These are phyloP conservation scores for Camillea tinctor DNA, from an alignment of 2,329 filamentous ascomycete genomes.

Conservation along the genomic window DNA sequence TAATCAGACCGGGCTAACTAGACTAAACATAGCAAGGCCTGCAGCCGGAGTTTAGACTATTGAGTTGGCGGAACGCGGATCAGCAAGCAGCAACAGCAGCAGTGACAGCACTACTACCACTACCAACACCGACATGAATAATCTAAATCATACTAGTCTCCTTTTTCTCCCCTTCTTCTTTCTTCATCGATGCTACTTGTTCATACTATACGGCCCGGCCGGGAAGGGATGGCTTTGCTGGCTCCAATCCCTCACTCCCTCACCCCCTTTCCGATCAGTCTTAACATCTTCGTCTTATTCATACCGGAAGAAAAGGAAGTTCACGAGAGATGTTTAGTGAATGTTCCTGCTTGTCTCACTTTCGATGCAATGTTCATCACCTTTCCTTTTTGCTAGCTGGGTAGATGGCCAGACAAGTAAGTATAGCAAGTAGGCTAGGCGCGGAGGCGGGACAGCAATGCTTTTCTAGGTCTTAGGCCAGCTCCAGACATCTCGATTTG, in stretches of 20 bases:
- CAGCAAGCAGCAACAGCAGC: neutral
- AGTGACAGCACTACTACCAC: neutral
- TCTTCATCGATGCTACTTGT: neutral
- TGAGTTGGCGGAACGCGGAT: neutral
- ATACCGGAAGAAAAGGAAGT: neutral
- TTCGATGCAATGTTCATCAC: too few species aligned
- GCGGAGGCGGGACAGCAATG: neutral
- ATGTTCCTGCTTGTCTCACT: too few species aligned
- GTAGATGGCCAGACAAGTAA: neutral
- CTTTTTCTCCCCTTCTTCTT: slow-evolving; percentile 1
- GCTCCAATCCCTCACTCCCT: neutral
- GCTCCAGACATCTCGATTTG: slow-evolving; percentile 53
- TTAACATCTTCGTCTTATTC: neutral
- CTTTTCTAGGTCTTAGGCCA: slow-evolving; percentile 39
- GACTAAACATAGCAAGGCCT: neutral
- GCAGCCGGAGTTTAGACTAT: neutral
- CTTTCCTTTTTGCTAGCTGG: neutral
- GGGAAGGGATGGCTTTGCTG: neutral
- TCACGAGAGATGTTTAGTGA: too few species aligned
- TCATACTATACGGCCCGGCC: neutral
- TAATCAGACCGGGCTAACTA: neutral
- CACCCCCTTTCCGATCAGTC: neutral
- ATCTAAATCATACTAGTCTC: neutral
- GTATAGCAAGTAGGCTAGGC: neutral
- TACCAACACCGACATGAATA: neutral